A percentile compares a stretch with the other conserved stretches of the same genome.
These are phyloP conservation scores for Tolypocladium ophioglossoides DNA, from an alignment of 2,329 filamentous ascomycete species.

Conservation along the genomic window DNA sequence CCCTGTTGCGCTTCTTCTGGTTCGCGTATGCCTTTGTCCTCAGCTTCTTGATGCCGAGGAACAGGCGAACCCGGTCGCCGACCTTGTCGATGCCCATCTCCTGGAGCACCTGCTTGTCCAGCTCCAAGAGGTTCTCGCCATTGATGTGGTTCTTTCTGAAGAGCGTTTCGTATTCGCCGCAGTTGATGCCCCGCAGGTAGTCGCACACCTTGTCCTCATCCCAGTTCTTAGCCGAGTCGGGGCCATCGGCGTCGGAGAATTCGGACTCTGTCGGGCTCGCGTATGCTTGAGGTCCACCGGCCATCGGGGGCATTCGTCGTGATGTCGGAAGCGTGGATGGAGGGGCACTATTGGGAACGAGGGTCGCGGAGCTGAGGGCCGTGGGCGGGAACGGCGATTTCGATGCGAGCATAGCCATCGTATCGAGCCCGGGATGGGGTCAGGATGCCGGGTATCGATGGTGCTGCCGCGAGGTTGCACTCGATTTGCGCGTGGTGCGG, in stretches of 20 bases:
- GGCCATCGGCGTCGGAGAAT: constrained; percentile 72
- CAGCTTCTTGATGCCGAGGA: constrained; percentile 74
- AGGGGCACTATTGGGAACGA: constrained; percentile 33
- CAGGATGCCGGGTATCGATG: background rate
- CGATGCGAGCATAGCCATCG: constrained; percentile 66
- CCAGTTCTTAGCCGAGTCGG: constrained; percentile 74
- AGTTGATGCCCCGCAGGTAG: constrained; percentile 85
- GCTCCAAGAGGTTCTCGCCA: constrained; percentile 90
- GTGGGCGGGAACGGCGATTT: constrained; percentile 60
- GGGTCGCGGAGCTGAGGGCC: constrained; percentile 34
- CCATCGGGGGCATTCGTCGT: constrained; percentile 39
- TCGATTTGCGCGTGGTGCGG: background rate
- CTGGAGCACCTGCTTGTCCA: constrained; percentile 91
- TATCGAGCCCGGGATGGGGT: constrained; percentile 20
- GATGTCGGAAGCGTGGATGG: constrained; percentile 39
- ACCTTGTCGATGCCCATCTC: constrained; percentile 99
- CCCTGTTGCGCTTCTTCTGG: constrained; percentile 76
- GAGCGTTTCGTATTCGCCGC: constrained; percentile 82
- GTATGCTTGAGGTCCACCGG: constrained; percentile 45
- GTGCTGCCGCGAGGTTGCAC: background rate
- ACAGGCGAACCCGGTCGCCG: constrained; percentile 87
- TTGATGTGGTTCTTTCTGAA: constrained; percentile 94
- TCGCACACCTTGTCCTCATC: constrained; percentile 85
- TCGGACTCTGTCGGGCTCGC: constrained; percentile 85
- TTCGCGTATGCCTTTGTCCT: constrained; percentile 67